phyloP scores from a whole-genome alignment of 2,329 filamentous ascomycete species.

The Penicillium glabrum region DNA sequence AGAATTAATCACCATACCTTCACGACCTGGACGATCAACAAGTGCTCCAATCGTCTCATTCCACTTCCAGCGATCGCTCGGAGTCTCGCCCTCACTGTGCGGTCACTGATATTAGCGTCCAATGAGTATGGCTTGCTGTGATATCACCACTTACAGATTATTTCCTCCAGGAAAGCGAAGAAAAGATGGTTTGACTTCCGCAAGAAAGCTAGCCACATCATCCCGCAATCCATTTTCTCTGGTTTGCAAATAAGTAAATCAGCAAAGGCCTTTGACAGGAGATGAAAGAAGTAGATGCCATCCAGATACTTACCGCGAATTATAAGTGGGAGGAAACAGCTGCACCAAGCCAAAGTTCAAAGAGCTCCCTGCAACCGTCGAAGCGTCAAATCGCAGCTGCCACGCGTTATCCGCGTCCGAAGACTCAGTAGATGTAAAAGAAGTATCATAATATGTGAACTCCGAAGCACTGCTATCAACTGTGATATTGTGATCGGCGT shows the following conservation, averaged over 20 bases:
- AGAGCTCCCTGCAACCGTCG: slow-evolving; percentile 9
- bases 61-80: slow-evolving; percentile 35
- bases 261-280: not conserved
- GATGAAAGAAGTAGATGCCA: not conserved
- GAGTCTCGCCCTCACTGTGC: slow-evolving; percentile 19
- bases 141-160: slow-evolving; percentile 48
- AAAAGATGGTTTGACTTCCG: slow-evolving; percentile 55
- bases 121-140: not conserved
- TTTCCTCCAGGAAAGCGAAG: slow-evolving; percentile 66
- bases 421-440: slow-evolving; percentile 16
- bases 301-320: slow-evolving; percentile 1
- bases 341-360: slow-evolving; percentile 20
- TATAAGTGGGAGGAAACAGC: slow-evolving; percentile 19
- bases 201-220: slow-evolving; percentile 56
- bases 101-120: not conserved
- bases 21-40: slow-evolving; percentile 51
- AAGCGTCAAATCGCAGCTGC: slow-evolving; percentile 14
- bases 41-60: slow-evolving; percentile 42
- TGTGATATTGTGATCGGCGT: slow-evolving; percentile 16
- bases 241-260: too few relatives aligned
- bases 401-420: slow-evolving; percentile 16
- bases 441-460: slow-evolving; percentile 17
- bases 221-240: slow-evolving; percentile 54
- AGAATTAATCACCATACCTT: slow-evolving; percentile 28
- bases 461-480: slow-evolving; percentile 11